These are phyloP conservation scores for Bothriochloa decipiens DNA, from an alignment of 176 grass and related monocot genomes.

Conservation along the genomic window DNA sequence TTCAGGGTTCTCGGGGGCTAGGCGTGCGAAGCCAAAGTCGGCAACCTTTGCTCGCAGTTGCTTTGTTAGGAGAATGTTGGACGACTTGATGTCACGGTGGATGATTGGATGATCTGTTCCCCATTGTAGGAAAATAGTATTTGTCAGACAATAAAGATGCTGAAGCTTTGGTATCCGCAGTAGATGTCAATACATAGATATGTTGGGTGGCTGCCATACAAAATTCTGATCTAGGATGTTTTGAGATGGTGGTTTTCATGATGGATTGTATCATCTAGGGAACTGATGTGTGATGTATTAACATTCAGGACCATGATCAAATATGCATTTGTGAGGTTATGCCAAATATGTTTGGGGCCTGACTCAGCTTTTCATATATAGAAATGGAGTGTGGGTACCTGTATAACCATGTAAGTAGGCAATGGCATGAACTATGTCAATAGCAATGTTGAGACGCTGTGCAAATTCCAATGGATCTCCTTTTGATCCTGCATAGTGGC, in stretches of 20 bases:
- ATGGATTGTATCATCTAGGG: slow-evolving; percentile 6
- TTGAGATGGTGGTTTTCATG: not conserved
- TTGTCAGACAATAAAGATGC: slow-evolving; percentile 30
- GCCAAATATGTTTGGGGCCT: not conserved
- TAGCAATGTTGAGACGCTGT: slow-evolving; percentile 77
- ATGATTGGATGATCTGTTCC: slow-evolving; percentile 87
- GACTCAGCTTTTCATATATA: not conserved
- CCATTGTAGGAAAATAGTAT: slow-evolving; percentile 14
- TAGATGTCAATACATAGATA: not conserved
- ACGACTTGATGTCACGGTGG: slow-evolving; percentile 89
- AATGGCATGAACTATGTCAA: slow-evolving; percentile 84
- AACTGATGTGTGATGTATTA: not conserved
- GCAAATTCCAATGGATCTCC: slow-evolving; percentile 61
- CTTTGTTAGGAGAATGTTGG: slow-evolving; percentile 85
- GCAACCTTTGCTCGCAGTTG: slow-evolving; percentile 81
- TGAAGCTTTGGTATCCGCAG: not conserved
- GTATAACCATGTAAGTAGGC: slow-evolving; percentile 87
- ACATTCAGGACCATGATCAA: not conserved
- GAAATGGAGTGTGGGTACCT: slow-evolving; percentile 47
- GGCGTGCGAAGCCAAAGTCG: slow-evolving; percentile 82
- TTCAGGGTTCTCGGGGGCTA: slow-evolving; percentile 63
- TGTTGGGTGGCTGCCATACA: not conserved
- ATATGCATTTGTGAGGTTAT: not conserved
- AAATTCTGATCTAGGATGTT: not conserved
- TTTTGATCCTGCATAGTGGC: slow-evolving; percentile 47